Percentiles rank a stretch among this genome's conserved stretches.
Evolutionary conservation across 1,139 yeast genomes (phyloP).

Genomic region (Hemisphaericaspora xylofermentans): DNA sequence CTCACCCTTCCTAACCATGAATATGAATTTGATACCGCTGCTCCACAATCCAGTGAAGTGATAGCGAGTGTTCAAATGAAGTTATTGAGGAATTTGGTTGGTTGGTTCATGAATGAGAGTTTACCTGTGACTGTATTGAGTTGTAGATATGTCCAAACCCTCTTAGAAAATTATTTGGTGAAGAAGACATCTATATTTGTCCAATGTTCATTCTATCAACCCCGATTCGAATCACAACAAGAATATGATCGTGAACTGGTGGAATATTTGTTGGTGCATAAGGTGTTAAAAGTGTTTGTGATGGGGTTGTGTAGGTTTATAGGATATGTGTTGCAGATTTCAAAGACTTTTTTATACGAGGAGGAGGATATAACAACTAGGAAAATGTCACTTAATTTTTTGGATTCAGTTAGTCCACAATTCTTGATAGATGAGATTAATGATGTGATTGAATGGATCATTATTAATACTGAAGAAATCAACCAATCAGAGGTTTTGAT

Average conservation of each 20-base stretch:
- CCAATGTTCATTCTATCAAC: constrained; percentile 22
- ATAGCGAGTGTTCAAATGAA: constrained; percentile 49
- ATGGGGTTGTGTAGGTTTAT: constrained; percentile 55
- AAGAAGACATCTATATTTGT: constrained; percentile 12
- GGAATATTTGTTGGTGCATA: constrained; percentile 38
- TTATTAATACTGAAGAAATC: constrained; percentile 8
- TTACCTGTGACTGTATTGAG: constrained; percentile 64
- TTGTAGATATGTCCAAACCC: constrained; percentile 59
- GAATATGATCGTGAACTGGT: constrained; percentile 7
- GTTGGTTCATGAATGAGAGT: constrained; percentile 65
- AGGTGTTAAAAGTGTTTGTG: constrained; percentile 46
- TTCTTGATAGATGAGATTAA: constrained; percentile 24
- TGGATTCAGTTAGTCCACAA: constrained; percentile 25
- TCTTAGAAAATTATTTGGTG: constrained; percentile 41
- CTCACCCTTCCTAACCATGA: constrained; percentile 45
- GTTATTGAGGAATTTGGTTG: constrained; percentile 44
- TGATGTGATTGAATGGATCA: constrained; percentile 22
- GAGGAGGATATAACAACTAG: constrained; percentile 75
- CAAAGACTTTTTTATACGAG: constrained; percentile 64
- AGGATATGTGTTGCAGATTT: constrained; percentile 47
- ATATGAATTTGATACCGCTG: constrained; percentile 32
- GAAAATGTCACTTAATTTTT: constrained; percentile 50
- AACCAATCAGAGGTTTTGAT: constrained; percentile 17
- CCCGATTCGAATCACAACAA: constrained; percentile 11
- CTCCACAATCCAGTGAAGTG: constrained; percentile 31